These are phyloP conservation scores for Nitzschia palea DNA, from an alignment of 108 stramenopile species.

Conservation along the genomic window DNA sequence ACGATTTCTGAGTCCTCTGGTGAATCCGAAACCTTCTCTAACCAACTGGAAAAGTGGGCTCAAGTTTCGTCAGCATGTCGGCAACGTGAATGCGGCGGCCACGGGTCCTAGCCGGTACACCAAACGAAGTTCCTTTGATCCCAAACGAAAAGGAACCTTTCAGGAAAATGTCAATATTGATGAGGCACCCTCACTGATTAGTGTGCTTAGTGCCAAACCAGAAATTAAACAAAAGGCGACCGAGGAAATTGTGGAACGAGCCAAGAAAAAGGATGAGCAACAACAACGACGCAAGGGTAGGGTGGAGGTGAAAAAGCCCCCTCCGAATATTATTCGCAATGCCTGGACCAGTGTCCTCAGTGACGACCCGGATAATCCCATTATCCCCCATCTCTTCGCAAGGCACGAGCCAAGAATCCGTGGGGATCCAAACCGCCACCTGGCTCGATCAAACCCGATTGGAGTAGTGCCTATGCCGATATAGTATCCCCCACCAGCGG, in stretches of 20 bases:
- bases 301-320: conserved; percentile 7
- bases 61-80: neutral
- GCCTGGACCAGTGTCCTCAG: conserved; percentile 12
- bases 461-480: conserved; percentile 11
- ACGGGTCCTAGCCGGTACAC: conserved; percentile 10
- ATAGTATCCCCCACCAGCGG: conserved; percentile 15
- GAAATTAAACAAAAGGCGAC: conserved; percentile 20
- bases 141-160: conserved; percentile 16
- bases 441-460: conserved; percentile 8
- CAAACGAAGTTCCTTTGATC: conserved; percentile 1
- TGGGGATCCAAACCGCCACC: conserved; percentile 5
- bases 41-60: conserved; percentile 12
- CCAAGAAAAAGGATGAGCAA: conserved; percentile 12
- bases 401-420: neutral
- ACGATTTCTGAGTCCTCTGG: neutral
- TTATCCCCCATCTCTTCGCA: neutral
- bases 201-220: conserved; percentile 21
- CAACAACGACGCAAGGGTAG: conserved; percentile 5
- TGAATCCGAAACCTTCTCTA: neutral
- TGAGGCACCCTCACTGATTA: conserved; percentile 15
- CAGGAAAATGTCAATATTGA: neutral
- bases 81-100: neutral
- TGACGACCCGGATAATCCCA: neutral
- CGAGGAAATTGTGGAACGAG: neutral
- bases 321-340: neutral